Percentiles rank a stretch among this genome's conserved stretches.
Evolutionary conservation across 2,329 filamentous ascomycete genomes (phyloP).

Genomic region (Penicillium sp.): DNA sequence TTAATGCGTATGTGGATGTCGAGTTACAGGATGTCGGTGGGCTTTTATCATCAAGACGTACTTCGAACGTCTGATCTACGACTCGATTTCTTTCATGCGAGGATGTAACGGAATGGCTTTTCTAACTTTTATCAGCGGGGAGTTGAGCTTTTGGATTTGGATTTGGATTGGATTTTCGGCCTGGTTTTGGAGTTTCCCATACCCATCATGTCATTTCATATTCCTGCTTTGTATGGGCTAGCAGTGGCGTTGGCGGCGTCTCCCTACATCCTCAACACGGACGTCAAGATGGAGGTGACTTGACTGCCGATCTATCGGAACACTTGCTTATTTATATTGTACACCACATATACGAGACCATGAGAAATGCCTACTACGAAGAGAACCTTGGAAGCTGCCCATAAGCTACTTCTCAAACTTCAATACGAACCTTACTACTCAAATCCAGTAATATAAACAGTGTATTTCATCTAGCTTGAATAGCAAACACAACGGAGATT

Average conservation of each 20-base stretch:
- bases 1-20: constrained; percentile 21
- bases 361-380: background rate
- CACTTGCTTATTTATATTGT: constrained; percentile 2
- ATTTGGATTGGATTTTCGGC: background rate
- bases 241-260: constrained; percentile 13
- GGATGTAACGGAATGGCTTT: background rate
- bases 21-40: constrained; percentile 45
- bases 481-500: constrained; percentile 15
- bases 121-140: background rate
- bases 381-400: background rate
- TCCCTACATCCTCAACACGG: background rate
- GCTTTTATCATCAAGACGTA: constrained; percentile 28
- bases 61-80: background rate
- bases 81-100: background rate
- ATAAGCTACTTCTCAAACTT: background rate
- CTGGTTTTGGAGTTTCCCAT: constrained; percentile 1
- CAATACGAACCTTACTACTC: background rate
- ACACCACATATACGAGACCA: background rate
- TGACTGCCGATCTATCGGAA: background rate
- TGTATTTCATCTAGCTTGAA: constrained; percentile 20
- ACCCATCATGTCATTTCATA: background rate
- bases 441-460: constrained; percentile 5
- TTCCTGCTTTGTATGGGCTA: constrained; percentile 8
- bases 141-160: background rate
- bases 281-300: background rate